phyloP scores from a whole-genome alignment of 2,329 filamentous ascomycete species.

The Aspergillus sp. region DNA sequence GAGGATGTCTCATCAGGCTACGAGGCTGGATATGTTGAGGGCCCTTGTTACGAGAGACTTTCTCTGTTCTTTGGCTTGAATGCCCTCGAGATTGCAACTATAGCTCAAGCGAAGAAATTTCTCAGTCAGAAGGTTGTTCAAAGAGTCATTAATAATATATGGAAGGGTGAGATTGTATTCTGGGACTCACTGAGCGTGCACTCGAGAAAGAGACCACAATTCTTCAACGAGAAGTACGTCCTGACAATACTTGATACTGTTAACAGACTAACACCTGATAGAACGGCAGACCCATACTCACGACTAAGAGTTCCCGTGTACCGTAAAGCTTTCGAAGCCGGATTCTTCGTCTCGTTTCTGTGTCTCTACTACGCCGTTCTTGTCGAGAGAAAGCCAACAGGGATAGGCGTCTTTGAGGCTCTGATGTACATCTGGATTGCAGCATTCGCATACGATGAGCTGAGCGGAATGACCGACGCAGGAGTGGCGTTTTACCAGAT shows the following conservation, averaged over 20 bases:
- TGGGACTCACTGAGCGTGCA: constrained; percentile 72
- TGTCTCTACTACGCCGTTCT: constrained; percentile 81
- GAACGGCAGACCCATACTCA: constrained; percentile 64
- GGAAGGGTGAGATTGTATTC: constrained; percentile 80
- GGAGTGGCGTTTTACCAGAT: constrained; percentile 78
- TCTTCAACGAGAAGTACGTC: constrained; percentile 57
- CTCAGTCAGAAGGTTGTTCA: constrained; percentile 74
- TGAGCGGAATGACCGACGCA: constrained; percentile 78
- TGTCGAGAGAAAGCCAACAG: constrained; percentile 60
- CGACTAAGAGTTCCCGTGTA: constrained; percentile 74
- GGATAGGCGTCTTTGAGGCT: constrained; percentile 62
- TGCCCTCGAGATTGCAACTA: constrained; percentile 76
- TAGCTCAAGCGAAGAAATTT: constrained; percentile 77
- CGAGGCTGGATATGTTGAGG: constrained; percentile 33
- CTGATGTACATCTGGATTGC: constrained; percentile 79
- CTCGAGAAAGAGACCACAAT: constrained; percentile 66
- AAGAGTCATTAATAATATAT: constrained; percentile 75
- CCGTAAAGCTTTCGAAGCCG: constrained; percentile 73
- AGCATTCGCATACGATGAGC: constrained; percentile 80
- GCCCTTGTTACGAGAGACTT: constrained; percentile 47
- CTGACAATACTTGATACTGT: not conserved
- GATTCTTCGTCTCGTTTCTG: constrained; percentile 73
- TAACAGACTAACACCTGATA: constrained; percentile 11
- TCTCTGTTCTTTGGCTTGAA: constrained; percentile 72
- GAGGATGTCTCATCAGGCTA: not conserved